These are phyloP conservation scores for Stemphylium lycopersici DNA, from an alignment of 2,329 filamentous ascomycete genomes.

Conservation along the genomic window DNA sequence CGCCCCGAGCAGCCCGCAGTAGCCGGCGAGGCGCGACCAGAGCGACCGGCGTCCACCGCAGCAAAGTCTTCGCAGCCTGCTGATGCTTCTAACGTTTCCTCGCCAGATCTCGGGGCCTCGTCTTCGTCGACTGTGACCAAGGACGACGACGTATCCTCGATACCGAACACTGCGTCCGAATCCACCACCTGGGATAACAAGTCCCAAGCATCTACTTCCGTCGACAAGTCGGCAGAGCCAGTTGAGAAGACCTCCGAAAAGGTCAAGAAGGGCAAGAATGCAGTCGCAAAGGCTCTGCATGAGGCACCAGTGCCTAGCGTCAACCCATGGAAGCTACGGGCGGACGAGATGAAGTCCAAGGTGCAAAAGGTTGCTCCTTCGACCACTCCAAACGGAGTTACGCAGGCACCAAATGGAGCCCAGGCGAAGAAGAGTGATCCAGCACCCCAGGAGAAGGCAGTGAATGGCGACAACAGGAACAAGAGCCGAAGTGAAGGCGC, in stretches of 20 bases:
- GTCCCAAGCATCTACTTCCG: slow-evolving; percentile 66
- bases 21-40: slow-evolving; percentile 28
- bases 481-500: slow-evolving; percentile 33
- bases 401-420: slow-evolving; percentile 15
- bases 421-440: slow-evolving; percentile 34
- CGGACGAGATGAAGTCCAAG: slow-evolving; percentile 67
- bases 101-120: slow-evolving; percentile 61
- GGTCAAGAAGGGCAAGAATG: slow-evolving; percentile 51
- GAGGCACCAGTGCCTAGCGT: slow-evolving; percentile 83
- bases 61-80: slow-evolving; percentile 18
- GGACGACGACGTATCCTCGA: slow-evolving; percentile 66
- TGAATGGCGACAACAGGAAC: slow-evolving; percentile 22
- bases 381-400: slow-evolving; percentile 28
- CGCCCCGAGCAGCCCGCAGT: slow-evolving; percentile 34
- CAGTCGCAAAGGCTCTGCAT: slow-evolving; percentile 66
- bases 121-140: slow-evolving; percentile 62
- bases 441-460: slow-evolving; percentile 27
- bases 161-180: slow-evolving; percentile 68
- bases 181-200: slow-evolving; percentile 71
- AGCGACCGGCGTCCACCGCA: slow-evolving; percentile 25
- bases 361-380: slow-evolving; percentile 52
- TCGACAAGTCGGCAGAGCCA: slow-evolving; percentile 65
- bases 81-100: slow-evolving; percentile 48
- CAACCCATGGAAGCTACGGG: slow-evolving; percentile 86
- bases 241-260: slow-evolving; percentile 61